Percentiles rank a stretch among this genome's conserved stretches.
These are phyloP conservation scores for Trichoderma sp. DNA, from an alignment of 2,329 filamentous ascomycete species.

Conservation along the genomic window DNA sequence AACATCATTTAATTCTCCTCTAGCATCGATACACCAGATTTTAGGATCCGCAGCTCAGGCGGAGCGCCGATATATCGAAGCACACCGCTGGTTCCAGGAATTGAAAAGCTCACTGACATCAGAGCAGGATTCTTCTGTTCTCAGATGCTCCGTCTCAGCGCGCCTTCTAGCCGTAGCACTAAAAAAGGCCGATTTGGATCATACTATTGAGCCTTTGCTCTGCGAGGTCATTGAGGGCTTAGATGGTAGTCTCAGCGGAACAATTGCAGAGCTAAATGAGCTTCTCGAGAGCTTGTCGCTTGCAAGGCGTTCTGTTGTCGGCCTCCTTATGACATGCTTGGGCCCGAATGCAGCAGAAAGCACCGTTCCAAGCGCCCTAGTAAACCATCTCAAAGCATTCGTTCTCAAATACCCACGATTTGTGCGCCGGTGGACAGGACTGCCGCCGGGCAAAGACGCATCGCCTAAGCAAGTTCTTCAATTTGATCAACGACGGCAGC, in stretches of 20 bases:
- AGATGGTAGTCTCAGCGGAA: conserved; percentile 59
- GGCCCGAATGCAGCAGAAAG: conserved; percentile 22
- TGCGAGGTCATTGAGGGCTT: conserved; percentile 50
- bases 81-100: conserved; percentile 53
- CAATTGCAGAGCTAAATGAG: conserved; percentile 57
- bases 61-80: conserved; percentile 46
- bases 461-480: conserved; percentile 56
- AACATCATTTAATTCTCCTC: conserved; percentile 40
- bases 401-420: conserved; percentile 59
- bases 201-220: conserved; percentile 42
- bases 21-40: conserved; percentile 50
- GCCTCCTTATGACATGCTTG: conserved; percentile 39
- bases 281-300: conserved; percentile 55
- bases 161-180: conserved; percentile 54
- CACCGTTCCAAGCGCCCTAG: conserved; percentile 25
- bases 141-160: conserved; percentile 51
- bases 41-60: conserved; percentile 50
- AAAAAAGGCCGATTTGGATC: conserved; percentile 39
- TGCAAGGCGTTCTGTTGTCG: conserved; percentile 53
- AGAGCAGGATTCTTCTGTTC: conserved; percentile 45
- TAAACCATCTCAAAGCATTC: conserved; percentile 50
- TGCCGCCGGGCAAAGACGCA: conserved; percentile 49
- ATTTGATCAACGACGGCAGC: conserved; percentile 58
- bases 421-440: conserved; percentile 59
- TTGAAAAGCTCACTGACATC: conserved; percentile 39